Base-by-base conservation (phyloP, 1,284 basidiomycete genomes). In the Fistulinella staudtii region DNA sequence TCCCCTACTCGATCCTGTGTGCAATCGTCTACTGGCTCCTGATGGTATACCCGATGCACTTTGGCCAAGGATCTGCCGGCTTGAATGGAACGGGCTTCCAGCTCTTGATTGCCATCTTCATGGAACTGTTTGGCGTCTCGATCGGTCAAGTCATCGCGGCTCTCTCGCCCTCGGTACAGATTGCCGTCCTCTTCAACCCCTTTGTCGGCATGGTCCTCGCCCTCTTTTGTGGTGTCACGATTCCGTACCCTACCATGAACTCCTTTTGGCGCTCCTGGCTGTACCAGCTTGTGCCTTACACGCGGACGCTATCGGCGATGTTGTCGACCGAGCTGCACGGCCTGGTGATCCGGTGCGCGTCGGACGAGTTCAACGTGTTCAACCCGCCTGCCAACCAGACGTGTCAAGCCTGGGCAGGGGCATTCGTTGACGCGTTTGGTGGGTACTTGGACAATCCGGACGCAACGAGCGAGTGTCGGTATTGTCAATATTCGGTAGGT, bases 111-210 rank as follows among this genome's bases (percentile, higher is more conserved):
- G 67, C 81, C 53, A 69, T 90, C 11, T 79, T 90, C 67, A 79
- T 86, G 67, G 78, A 86, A 53, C 52, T 85, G 28, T 93, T 89
- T 61, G 79, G 85, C 50, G 88, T 92, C 21, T 79, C 84, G 13
- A 69, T 92, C 9, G 89, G 89, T 41, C 84, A 85, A 55, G 61
- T 84, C 36, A 67, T 93, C 37, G 89, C 85, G 15, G 82, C 91
- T 1, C 67, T 93, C 31, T 85, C 85, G 2, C 86, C 89, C 0
- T 79, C 75, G 43, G 69, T 88, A 29, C 83, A 80, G 61, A 80
- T 92, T 35, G 88, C 89, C 6, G 83, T 87, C 10, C 67, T 93
- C 45, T 86, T 85, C 67, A 92, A 89, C 57, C 86, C 90, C 5
- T 89, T 87, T 72, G 51, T 92, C 39, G 72, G 76, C 36, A 72